phyloP scores from a whole-genome alignment of 768 basidiomycete genomes.

The Coprinellus micaceus region DNA sequence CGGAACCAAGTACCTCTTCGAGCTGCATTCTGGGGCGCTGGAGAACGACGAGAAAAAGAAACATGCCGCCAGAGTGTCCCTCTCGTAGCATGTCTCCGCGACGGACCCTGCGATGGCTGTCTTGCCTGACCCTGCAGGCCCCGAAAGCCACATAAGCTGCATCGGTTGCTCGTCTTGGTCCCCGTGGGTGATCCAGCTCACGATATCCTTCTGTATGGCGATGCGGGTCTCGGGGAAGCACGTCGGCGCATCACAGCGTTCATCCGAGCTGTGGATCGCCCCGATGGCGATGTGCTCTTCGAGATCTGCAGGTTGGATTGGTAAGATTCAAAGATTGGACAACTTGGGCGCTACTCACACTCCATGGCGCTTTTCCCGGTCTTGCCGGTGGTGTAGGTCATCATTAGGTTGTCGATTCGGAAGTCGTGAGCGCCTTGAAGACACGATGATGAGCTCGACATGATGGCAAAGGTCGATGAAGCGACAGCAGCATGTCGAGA shows the following conservation, averaged over 20 bases:
- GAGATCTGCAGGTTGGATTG: background rate
- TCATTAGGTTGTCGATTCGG: no score
- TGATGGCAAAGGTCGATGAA: no score
- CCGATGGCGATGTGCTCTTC: background rate
- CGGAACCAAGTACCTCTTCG: background rate
- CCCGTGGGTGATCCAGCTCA: background rate
- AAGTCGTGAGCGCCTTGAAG: no score
- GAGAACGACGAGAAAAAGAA: conserved; percentile 10
- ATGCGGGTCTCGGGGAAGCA: conserved; percentile 2
- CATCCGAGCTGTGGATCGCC: conserved; percentile 8
- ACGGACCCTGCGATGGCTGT: conserved; percentile 8
- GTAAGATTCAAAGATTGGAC: no score
- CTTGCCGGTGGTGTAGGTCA: no score
- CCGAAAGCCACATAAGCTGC: conserved; percentile 1
- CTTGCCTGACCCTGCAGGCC: conserved; percentile 9
- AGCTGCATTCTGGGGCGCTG: background rate
- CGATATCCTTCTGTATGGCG: conserved; percentile 6
- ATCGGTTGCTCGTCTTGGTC: background rate
- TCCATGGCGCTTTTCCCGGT: no score
- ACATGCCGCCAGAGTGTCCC: conserved; percentile 1
- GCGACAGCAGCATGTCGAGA: no score
- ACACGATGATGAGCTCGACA: no score
- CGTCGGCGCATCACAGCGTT: conserved; percentile 3
- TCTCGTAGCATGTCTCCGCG: background rate
- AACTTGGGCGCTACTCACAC: no score